phyloP scores from a whole-genome alignment of 1,284 basidiomycete genomes.

The Thelephora terrestris region DNA sequence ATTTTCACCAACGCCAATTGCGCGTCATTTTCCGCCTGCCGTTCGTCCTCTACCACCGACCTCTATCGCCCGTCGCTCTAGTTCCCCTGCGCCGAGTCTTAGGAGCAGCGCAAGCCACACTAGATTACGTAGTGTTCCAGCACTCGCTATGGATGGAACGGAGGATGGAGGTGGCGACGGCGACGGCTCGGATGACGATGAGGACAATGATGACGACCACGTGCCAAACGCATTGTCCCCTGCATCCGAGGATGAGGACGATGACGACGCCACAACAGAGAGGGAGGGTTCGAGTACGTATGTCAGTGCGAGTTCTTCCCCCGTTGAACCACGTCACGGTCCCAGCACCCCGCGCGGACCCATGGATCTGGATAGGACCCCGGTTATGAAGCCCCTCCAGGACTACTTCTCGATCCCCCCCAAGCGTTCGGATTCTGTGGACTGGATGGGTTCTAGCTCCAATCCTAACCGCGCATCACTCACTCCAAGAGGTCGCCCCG shows the following conservation, averaged over 20 bases:
- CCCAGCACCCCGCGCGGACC: constrained; percentile 6
- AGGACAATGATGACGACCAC: constrained; percentile 28
- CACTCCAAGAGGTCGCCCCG: constrained; percentile 12
- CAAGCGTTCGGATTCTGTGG: constrained; percentile 9
- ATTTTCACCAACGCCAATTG: constrained; percentile 39
- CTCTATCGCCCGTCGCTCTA: constrained; percentile 22
- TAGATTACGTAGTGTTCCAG: constrained; percentile 37
- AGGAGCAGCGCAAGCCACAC: constrained; percentile 11
- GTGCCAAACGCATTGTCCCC: constrained; percentile 19
- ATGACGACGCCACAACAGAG: constrained; percentile 17
- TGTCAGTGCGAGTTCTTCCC: constrained; percentile 2
- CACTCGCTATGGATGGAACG: constrained; percentile 35
- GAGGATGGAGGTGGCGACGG: constrained; percentile 30
- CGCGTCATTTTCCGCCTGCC: constrained; percentile 39
- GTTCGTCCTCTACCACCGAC: constrained; percentile 37
- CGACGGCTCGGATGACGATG: constrained; percentile 28
- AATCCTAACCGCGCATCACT: constrained; percentile 1
- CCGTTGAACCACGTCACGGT: constrained; percentile 13
- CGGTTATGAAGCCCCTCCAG: constrained; percentile 1
- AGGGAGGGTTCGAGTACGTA: constrained; percentile 7
- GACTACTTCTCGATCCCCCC: constrained; percentile 8
- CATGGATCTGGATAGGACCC: constrained; percentile 2
- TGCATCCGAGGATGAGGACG: constrained; percentile 24
- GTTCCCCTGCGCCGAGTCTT: constrained; percentile 12
- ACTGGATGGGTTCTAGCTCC: background rate